Conservation (phyloP, 2,329 filamentous ascomycete genomes). For the Botrytis paeoniae region DNA sequence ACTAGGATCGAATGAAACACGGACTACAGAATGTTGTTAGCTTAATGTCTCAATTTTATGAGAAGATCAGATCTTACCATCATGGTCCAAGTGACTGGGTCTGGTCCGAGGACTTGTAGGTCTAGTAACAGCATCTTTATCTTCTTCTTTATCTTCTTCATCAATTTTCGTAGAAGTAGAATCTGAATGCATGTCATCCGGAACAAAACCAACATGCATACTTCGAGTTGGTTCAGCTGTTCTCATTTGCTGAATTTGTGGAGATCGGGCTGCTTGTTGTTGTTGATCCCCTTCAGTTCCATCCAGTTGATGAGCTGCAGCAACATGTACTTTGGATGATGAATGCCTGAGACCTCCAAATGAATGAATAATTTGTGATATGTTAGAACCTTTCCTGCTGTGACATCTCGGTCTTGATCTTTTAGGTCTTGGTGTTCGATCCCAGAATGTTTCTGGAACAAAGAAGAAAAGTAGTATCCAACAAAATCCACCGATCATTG, state of each 20-base stretch:
- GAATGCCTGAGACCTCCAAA: conserved; percentile 17
- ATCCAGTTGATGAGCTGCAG: conserved; percentile 5
- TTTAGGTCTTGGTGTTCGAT: conserved; percentile 62
- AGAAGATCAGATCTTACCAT: background rate
- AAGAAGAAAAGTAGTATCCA: conserved; percentile 78
- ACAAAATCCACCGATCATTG: conserved; percentile 72
- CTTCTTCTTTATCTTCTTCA: background rate
- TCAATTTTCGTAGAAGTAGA: conserved; percentile 11
- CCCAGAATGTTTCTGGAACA: conserved; percentile 95
- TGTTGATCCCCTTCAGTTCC: background rate
- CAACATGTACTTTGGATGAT: conserved; percentile 5
- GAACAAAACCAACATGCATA: conserved; percentile 57
- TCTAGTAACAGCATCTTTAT: background rate
- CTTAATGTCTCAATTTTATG: background rate
- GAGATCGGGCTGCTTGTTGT: background rate
- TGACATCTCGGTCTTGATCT: conserved; percentile 12
- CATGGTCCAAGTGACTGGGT: background rate
- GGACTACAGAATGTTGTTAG: conserved; percentile 6
- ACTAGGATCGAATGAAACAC: conserved; percentile 12
- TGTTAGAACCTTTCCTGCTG: conserved; percentile 23
- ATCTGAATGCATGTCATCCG: conserved; percentile 29
- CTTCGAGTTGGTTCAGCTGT: conserved; percentile 22
- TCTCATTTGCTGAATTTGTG: background rate
- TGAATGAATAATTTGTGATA: conserved; percentile 26
- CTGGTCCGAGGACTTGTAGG: conserved; percentile 11